A percentile compares a stretch with the other conserved stretches of the same genome.
Conservation (phyloP, 2,329 filamentous ascomycete genomes). For the Bipolaris sorokiniana region DNA sequence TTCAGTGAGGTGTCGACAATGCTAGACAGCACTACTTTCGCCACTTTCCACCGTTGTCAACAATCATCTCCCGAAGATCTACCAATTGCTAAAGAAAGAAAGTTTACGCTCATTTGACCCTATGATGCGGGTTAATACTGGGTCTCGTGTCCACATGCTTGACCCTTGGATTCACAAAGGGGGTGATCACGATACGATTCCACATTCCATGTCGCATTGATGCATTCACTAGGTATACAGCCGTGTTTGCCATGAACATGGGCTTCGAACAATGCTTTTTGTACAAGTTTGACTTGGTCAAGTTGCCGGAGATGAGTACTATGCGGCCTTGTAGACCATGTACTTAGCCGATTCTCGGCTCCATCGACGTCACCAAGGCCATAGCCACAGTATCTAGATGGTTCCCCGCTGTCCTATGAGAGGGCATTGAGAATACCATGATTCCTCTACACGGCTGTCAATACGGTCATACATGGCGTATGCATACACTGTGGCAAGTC, state of each 20-base stretch:
- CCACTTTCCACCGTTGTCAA: conserved; percentile 21
- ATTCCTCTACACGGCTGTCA: conserved; percentile 6
- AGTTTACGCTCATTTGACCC: not conserved
- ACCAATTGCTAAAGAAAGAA: conserved; percentile 19
- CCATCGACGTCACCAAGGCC: conserved; percentile 33
- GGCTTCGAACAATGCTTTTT: conserved; percentile 5
- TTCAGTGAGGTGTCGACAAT: conserved; percentile 23
- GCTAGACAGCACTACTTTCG: conserved; percentile 20
- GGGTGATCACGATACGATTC: not conserved
- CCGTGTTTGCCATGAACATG: conserved; percentile 5
- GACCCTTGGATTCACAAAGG: conserved; percentile 1
- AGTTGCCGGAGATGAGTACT: conserved; percentile 33
- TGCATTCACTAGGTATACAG: not conserved
- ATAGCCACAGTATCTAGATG: conserved; percentile 5
- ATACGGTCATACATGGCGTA: conserved; percentile 7
- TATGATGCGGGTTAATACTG: conserved; percentile 1
- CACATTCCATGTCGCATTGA: not conserved
- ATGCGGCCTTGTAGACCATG: conserved; percentile 28
- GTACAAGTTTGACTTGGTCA: conserved; percentile 14
- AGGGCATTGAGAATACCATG: not conserved
- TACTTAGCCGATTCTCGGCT: conserved; percentile 18
- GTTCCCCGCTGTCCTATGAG: conserved; percentile 7
- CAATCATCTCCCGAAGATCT: conserved; percentile 5
- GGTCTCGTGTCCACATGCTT: conserved; percentile 7
- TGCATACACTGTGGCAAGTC: conserved; percentile 5